Base-by-base conservation (phyloP, 73 alveolate species). In the Symbiodinium pilosum region DNA sequence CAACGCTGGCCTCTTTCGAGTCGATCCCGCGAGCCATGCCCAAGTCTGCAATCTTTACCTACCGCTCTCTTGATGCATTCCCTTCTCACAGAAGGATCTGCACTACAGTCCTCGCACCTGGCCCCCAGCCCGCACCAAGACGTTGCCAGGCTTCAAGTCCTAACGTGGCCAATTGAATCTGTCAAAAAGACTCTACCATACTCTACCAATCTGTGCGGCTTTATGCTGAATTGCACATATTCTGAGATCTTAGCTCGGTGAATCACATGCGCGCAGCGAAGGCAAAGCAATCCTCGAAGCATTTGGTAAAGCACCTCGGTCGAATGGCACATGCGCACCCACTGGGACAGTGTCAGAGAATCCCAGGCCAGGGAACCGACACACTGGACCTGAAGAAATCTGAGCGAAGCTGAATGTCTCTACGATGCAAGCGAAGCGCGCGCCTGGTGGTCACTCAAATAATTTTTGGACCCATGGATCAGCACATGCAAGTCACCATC, bases 21-120 rank as follows among this genome's bases (percentile, higher is more conserved):
- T 88, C 95, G 51, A 88, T 88, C 36, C 95, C 95, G 3, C 95
- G 95, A 41, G 95, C 87, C 28, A 88, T 51, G 95, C 95, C 95
- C 73, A 88, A 30, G 36, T 88, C 95, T 0, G 75, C 95, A 28
- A 88, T 88, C 47, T 88, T 88, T 26, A 88, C 95, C 95, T 88
- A 64, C 18, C 83, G 26, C 32, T 54, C 32, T 21, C 69, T 52
- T 7, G 69, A 52, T 47, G 64, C 68, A 51, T 16, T 51, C 21
- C 68, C 28, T 16, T 16, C 28, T 51, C 68, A 51, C 68, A 24
- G 68, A 26, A 11, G 75, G 75, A 16, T 18, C 75, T 16, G 73
- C 73, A 16, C n/a, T 20, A 32, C 28, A 9, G 21, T 1, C 16
- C 40, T 3, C 16, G 2, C 77, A 36, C 94, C 94, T 87, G 75